These are phyloP conservation scores for Coemansia asiatica DNA, from an alignment of 192 early-diverging fungal genomes.

Conservation along the genomic window DNA sequence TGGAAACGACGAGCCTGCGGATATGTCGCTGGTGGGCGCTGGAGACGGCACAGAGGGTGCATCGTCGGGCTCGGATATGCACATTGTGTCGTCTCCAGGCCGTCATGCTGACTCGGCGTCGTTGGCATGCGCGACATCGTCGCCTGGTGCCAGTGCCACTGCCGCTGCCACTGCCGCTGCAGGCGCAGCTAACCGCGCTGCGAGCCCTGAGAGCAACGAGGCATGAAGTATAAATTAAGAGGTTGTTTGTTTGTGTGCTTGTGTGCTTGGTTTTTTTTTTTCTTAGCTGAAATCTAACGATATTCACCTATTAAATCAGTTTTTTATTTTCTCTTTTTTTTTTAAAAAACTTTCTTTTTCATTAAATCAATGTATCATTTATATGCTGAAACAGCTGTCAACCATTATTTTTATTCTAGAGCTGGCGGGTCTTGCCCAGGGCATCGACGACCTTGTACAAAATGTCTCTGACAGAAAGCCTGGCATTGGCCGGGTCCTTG, in stretches of 20 bases:
- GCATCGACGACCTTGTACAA: conserved; percentile 23
- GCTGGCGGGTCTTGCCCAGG: conserved; percentile 20
- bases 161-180: conserved; percentile 3
- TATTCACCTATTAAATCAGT: neutral
- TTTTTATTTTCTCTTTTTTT: neutral
- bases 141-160: neutral
- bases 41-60: conserved; percentile 4
- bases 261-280: too few species aligned
- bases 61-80: conserved; percentile 1
- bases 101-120: neutral
- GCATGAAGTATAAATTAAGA: too few species aligned
- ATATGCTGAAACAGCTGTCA: neutral
- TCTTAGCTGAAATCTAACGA: too few species aligned
- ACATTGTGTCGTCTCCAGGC: conserved; percentile 1
- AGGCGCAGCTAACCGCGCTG: neutral
- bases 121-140: neutral
- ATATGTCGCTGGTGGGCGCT: conserved; percentile 12
- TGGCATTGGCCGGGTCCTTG: conserved; percentile 62
- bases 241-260: too few species aligned
- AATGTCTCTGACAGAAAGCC: conserved; percentile 15
- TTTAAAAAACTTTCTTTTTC: too few species aligned
- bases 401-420: neutral
- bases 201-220: conserved; percentile 12
- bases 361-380: neutral
- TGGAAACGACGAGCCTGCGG: neutral